These are phyloP conservation scores for Irpex lacteus DNA, from an alignment of 1,284 basidiomycete genomes.

Conservation along the genomic window DNA sequence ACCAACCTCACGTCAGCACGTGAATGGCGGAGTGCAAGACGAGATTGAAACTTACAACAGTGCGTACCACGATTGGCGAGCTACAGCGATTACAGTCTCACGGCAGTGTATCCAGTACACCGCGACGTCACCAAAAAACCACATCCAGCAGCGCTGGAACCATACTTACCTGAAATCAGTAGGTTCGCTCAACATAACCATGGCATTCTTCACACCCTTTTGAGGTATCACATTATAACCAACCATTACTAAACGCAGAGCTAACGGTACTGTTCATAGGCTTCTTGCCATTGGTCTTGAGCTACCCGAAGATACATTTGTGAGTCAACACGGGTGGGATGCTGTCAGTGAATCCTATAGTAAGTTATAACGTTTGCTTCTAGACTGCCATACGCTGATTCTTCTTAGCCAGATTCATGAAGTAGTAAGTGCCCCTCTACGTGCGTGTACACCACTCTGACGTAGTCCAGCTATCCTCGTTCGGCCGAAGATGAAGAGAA, in stretches of 20 bases:
- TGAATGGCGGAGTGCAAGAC: neutral
- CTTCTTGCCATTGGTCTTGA: slow-evolving; percentile 39
- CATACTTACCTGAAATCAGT: neutral
- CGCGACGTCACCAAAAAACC: neutral
- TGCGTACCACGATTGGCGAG: neutral
- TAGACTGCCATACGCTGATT: neutral
- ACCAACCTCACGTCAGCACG: neutral
- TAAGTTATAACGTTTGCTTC: slow-evolving; percentile 7
- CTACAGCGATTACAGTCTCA: neutral
- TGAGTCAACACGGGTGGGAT: slow-evolving; percentile 29
- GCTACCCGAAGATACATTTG: slow-evolving; percentile 34
- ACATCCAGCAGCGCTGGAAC: neutral
- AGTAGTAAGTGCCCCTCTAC: slow-evolving; percentile 36
- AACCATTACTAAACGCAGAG: neutral
- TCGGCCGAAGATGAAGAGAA: slow-evolving; percentile 52
- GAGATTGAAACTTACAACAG: neutral
- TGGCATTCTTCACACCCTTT: neutral
- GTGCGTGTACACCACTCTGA: neutral
- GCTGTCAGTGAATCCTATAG: slow-evolving; percentile 29
- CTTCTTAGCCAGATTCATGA: slow-evolving; percentile 49
- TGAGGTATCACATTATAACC: neutral
- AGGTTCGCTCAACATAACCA: neutral
- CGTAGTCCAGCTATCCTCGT: slow-evolving; percentile 35
- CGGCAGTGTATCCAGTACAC: neutral
- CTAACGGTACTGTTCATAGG: slow-evolving; percentile 24